A percentile compares a stretch with the other conserved stretches of the same genome.
Evolutionary conservation across 768 basidiomycete genomes (phyloP).

Genomic region (Dentipellis sp.): DNA sequence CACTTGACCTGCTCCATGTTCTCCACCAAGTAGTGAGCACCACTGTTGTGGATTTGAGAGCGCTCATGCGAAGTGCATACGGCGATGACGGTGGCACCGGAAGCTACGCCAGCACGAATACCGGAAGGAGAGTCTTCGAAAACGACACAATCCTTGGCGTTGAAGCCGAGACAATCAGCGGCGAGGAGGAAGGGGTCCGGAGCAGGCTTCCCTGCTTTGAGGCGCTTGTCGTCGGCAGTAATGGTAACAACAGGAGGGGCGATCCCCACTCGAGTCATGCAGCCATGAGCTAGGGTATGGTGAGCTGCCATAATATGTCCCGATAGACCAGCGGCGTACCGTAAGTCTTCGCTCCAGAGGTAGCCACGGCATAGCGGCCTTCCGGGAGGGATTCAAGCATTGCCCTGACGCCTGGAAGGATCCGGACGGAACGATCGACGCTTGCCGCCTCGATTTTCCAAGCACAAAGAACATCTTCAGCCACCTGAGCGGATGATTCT

Average conservation of each 20-base stretch:
- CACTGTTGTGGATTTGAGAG: slow-evolving; percentile 41
- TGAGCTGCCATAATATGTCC: not conserved
- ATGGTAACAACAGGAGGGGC: slow-evolving; percentile 58
- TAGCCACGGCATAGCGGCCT: slow-evolving; percentile 64
- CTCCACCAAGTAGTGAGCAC: slow-evolving; percentile 46
- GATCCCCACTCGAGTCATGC: slow-evolving; percentile 64
- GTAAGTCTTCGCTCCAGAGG: slow-evolving; percentile 65
- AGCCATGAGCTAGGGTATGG: slow-evolving; percentile 41
- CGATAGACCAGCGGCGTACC: slow-evolving; percentile 27
- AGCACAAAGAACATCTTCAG: slow-evolving; percentile 26
- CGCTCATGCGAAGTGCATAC: slow-evolving; percentile 66
- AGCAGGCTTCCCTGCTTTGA: slow-evolving; percentile 56
- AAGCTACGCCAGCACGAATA: slow-evolving; percentile 60
- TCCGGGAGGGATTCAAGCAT: slow-evolving; percentile 59
- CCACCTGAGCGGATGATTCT: not conserved
- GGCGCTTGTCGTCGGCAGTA: slow-evolving; percentile 67
- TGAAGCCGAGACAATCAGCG: slow-evolving; percentile 46
- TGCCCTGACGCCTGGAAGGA: slow-evolving; percentile 59
- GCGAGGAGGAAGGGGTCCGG: slow-evolving; percentile 59
- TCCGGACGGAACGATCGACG: slow-evolving; percentile 56
- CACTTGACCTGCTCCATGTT: slow-evolving; percentile 42
- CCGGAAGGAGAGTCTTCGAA: slow-evolving; percentile 67
- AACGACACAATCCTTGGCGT: slow-evolving; percentile 56
- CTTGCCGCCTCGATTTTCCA: slow-evolving; percentile 48
- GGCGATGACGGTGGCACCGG: slow-evolving; percentile 67